Percentiles rank a stretch among this genome's conserved stretches.
These are phyloP conservation scores for Gossypium schwendimanii DNA, from an alignment of 441 rosid species.

Conservation along the genomic window DNA sequence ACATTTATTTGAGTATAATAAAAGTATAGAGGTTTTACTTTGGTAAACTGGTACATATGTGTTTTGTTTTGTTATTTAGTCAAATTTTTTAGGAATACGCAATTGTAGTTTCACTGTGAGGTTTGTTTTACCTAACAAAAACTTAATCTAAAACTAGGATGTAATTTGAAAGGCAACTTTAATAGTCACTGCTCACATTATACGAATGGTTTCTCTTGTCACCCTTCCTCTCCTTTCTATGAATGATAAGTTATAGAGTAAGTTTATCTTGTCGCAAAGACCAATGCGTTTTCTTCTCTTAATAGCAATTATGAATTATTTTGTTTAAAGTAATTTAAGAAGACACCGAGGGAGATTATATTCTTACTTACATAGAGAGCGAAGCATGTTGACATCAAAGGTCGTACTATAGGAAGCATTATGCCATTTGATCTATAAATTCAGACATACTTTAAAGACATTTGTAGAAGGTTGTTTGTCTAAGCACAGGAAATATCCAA, in stretches of 20 bases:
- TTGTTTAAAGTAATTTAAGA: neutral
- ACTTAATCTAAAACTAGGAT: neutral
- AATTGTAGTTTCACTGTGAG: neutral
- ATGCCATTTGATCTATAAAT: neutral
- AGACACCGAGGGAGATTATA: neutral
- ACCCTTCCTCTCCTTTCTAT: neutral
- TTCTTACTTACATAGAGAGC: too few relatives aligned
- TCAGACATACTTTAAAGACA: neutral
- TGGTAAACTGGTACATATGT: neutral
- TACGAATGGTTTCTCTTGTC: neutral
- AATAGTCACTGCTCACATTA: neutral
- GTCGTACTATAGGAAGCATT: neutral
- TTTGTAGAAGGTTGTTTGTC: neutral
- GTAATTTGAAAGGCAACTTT: neutral
- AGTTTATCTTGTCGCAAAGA: neutral
- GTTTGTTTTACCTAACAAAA: neutral
- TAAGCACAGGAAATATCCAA: neutral
- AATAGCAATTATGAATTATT: neutral
- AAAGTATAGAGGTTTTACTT: neutral
- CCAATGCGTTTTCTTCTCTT: neutral
- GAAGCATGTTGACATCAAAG: neutral
- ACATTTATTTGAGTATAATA: neutral
- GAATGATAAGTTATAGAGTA: neutral
- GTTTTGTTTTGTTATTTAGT: neutral
- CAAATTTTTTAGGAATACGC: neutral